Conservation (phyloP, 1,139 yeast genomes). For the Saccharomyces pastorianus region DNA sequence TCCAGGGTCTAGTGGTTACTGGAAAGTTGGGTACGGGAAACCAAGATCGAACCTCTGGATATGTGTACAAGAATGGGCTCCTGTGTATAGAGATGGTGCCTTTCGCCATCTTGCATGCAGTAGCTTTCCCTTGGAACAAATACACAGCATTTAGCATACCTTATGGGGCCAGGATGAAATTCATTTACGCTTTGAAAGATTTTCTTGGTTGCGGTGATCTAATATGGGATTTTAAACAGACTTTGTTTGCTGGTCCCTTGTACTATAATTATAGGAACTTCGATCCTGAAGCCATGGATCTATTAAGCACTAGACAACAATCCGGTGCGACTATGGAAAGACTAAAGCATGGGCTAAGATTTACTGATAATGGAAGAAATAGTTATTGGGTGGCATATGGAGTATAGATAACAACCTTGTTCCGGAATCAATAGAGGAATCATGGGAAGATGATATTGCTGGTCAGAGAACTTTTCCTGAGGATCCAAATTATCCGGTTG, state of each 20-base stretch:
- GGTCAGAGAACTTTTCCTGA: slow-evolving; percentile 22
- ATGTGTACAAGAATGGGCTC: slow-evolving; percentile 67
- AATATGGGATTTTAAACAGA: slow-evolving; percentile 64
- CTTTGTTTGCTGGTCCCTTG: slow-evolving; percentile 54
- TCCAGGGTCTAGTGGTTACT: slow-evolving; percentile 52
- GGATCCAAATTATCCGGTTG: slow-evolving; percentile 47
- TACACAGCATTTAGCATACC: slow-evolving; percentile 57
- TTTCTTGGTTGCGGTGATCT: slow-evolving; percentile 70
- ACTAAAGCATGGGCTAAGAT: slow-evolving; percentile 76
- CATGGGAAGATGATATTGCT: slow-evolving; percentile 42
- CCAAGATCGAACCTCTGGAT: slow-evolving; percentile 28
- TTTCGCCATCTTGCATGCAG: slow-evolving; percentile 83
- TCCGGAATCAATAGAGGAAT: slow-evolving; percentile 34
- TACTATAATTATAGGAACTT: slow-evolving; percentile 75
- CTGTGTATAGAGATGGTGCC: slow-evolving; percentile 78
- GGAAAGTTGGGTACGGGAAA: slow-evolving; percentile 38
- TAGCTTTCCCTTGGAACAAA: slow-evolving; percentile 72
- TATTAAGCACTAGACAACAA: slow-evolving; percentile 18
- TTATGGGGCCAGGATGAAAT: slow-evolving; percentile 55
- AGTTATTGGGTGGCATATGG: slow-evolving; percentile 64
- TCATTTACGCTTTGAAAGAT: slow-evolving; percentile 61
- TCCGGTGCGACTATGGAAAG: slow-evolving; percentile 59
- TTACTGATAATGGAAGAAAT: slow-evolving; percentile 65
- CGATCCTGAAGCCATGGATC: slow-evolving; percentile 55
- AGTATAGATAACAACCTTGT: slow-evolving; percentile 14